A percentile compares a stretch with the other conserved stretches of the same genome.
phyloP scores from a whole-genome alignment of 2,329 filamentous ascomycete species.

The Nothopassalora personata region DNA sequence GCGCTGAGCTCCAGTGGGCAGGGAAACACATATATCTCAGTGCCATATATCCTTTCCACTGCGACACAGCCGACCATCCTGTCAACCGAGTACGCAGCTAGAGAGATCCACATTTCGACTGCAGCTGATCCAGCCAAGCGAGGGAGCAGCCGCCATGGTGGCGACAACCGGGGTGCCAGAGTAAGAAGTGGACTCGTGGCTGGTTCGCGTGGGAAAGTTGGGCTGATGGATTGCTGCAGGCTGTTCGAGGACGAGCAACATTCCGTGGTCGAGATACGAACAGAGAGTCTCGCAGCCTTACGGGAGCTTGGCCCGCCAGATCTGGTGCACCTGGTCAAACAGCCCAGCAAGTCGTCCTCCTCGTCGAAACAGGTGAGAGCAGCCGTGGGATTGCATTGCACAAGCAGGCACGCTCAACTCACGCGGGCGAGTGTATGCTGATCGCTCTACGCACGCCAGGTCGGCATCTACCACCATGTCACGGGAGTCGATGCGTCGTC shows the following conservation, averaged over 20 bases:
- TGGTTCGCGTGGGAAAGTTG: conserved; percentile 3
- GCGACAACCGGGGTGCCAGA: conserved; percentile 30
- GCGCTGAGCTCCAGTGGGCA: neutral
- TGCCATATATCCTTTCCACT: neutral
- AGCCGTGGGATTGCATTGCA: neutral
- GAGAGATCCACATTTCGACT: neutral
- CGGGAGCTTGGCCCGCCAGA: conserved; percentile 94
- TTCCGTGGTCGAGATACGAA: conserved; percentile 86
- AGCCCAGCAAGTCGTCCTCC: conserved; percentile 50
- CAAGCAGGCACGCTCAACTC: neutral
- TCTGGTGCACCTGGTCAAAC: conserved; percentile 88
- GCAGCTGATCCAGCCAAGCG: neutral
- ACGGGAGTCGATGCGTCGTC: conserved; percentile 96
- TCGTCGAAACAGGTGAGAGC: conserved; percentile 49
- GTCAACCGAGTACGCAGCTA: neutral
- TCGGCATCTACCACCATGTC: conserved; percentile 95
- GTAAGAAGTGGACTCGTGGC: conserved; percentile 22
- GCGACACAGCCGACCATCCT: neutral
- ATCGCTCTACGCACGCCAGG: conserved; percentile 45
- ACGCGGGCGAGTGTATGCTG: neutral
- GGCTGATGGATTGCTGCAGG: conserved; percentile 48
- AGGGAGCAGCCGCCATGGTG: conserved; percentile 15
- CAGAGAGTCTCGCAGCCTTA: conserved; percentile 76
- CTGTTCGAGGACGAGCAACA: conserved; percentile 90
- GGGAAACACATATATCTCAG: neutral